Conservation (phyloP, 352 stramenopile genomes). For the Phytophthora europaea region DNA sequence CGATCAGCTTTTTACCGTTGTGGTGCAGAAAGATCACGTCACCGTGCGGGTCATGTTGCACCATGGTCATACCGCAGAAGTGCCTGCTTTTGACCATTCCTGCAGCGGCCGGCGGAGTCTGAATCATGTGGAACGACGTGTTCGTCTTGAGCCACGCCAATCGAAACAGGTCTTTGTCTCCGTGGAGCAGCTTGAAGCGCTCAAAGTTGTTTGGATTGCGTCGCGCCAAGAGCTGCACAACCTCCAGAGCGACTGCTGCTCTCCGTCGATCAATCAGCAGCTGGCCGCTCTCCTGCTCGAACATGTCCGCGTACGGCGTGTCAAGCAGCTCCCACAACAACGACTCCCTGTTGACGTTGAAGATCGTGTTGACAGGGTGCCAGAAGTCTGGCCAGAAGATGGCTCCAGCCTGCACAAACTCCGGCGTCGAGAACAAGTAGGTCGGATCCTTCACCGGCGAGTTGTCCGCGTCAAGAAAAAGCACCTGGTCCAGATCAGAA, state of each 20-base stretch:
- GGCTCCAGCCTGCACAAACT: slow-evolving; percentile 48
- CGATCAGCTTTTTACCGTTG: slow-evolving; percentile 54
- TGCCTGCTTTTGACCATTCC: slow-evolving; percentile 43
- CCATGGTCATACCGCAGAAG: slow-evolving; percentile 70
- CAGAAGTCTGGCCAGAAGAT: slow-evolving; percentile 81
- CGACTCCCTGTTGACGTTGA: slow-evolving; percentile 61
- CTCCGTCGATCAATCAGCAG: slow-evolving; percentile 55
- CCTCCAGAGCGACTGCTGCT: slow-evolving; percentile 33
- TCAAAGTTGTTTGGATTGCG: slow-evolving; percentile 42
- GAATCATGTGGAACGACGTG: slow-evolving; percentile 57
- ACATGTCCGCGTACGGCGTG: slow-evolving; percentile 60
- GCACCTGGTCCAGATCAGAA: slow-evolving; percentile 48
- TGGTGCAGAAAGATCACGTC: slow-evolving; percentile 60
- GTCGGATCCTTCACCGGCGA: slow-evolving; percentile 54
- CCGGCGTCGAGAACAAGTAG: slow-evolving; percentile 53
- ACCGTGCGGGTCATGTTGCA: slow-evolving; percentile 46
- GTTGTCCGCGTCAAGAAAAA: slow-evolving; percentile 73
- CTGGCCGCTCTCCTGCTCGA: slow-evolving; percentile 73
- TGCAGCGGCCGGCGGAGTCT: slow-evolving; percentile 46
- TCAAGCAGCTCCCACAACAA: slow-evolving; percentile 65
- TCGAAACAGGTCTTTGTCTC: slow-evolving; percentile 67
- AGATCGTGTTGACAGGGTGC: slow-evolving; percentile 64
- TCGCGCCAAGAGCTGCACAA: slow-evolving; percentile 51
- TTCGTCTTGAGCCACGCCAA: slow-evolving; percentile 61
- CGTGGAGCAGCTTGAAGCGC: slow-evolving; percentile 49